These are phyloP conservation scores for Apostasia ramifera DNA, from an alignment of 106 monocot genomes.

Conservation along the genomic window DNA sequence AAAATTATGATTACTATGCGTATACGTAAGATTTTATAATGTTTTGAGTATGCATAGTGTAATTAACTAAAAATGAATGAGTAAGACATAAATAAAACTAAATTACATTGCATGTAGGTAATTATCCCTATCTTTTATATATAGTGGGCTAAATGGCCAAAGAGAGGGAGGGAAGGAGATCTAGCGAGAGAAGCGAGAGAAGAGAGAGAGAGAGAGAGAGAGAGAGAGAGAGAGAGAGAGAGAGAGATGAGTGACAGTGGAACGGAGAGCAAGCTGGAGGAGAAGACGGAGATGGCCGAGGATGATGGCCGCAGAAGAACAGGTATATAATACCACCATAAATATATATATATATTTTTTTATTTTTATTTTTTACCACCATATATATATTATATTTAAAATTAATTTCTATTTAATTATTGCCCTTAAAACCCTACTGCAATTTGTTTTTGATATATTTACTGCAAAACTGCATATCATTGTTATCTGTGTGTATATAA, in stretches of 20 bases:
- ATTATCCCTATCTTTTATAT: background rate
- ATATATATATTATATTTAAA: background rate
- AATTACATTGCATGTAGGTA: too few species aligned
- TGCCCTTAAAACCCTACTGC: background rate
- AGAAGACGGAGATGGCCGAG: conserved; percentile 14
- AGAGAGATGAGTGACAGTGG: conserved; percentile 6
- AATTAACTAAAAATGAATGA: too few species aligned
- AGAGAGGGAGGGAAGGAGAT: background rate
- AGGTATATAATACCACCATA: conserved; percentile 7
- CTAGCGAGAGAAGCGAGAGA: background rate
- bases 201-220: conserved; percentile 19
- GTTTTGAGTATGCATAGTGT: too few species aligned
- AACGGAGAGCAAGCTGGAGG: conserved; percentile 6
- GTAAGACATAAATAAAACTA: too few species aligned
- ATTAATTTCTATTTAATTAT: background rate
- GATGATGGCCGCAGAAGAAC: conserved; percentile 35
- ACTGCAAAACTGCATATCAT: background rate
- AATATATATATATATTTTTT: too few species aligned
- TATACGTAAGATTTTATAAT: too few species aligned
- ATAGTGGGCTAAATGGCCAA: background rate
- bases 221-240: conserved; percentile 12
- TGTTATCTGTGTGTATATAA: background rate
- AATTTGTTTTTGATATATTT: background rate
- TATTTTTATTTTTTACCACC: background rate
- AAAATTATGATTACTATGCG: too few species aligned